Conservation (phyloP, 1,139 yeast genomes). For the Sugiyamaella neomexicana region DNA sequence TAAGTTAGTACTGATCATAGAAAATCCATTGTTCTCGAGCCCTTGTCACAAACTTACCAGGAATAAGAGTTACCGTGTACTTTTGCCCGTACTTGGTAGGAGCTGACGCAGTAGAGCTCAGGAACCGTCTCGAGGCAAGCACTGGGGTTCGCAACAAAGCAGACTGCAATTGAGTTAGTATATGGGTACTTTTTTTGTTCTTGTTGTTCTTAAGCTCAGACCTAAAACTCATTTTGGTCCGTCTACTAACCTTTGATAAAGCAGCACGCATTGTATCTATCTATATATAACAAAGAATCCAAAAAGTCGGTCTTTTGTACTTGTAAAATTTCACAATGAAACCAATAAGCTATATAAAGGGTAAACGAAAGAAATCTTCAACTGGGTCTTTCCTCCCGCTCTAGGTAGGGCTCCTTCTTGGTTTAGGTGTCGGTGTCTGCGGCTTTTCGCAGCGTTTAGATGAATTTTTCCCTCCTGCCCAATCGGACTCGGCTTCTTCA, state of each 20-base stretch:
- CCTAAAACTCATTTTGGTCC: neutral
- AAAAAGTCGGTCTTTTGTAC: neutral
- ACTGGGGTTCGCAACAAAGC: slow-evolving; percentile 13
- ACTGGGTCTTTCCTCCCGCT: neutral
- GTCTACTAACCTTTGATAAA: slow-evolving; percentile 18
- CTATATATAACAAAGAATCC: neutral
- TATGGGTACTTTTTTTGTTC: neutral
- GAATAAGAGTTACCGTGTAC: slow-evolving; percentile 88
- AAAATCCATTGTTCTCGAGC: too few relatives aligned
- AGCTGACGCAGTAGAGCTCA: slow-evolving; percentile 25
- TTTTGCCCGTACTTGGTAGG: slow-evolving; percentile 80
- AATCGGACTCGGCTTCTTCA: slow-evolving; percentile 14
- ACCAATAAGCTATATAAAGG: neutral
- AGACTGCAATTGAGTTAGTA: slow-evolving; percentile 11
- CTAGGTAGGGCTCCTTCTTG: neutral
- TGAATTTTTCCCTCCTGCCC: slow-evolving; percentile 6
- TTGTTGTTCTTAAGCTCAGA: neutral
- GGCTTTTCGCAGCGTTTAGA: slow-evolving; percentile 1
- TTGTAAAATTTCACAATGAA: slow-evolving; percentile 1
- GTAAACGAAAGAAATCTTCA: slow-evolving; percentile 1
- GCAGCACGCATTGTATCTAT: slow-evolving; percentile 18
- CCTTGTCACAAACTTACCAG: too few relatives aligned
- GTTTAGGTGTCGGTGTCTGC: slow-evolving; percentile 11
- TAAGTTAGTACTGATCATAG: neutral
- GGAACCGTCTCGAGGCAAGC: slow-evolving; percentile 15